Base-by-base conservation (phyloP, 1,139 yeast genomes). In the Hanseniaspora gamundiae region DNA sequence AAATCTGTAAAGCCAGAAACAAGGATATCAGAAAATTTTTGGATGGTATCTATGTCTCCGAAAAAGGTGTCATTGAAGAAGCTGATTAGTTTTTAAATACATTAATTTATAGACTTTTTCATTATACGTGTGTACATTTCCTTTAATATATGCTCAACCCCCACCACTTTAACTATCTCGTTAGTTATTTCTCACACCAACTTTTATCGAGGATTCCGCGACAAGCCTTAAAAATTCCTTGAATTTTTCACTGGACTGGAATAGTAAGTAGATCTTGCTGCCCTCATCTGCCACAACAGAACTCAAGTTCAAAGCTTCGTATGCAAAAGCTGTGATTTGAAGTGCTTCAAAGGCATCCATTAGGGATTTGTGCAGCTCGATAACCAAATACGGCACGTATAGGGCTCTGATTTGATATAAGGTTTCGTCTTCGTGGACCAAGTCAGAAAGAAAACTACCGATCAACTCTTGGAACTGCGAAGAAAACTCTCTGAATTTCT, bases 1-100 rank as follows among this genome's bases (percentile, higher is more conserved):
- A 80, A 33, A 78, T 79, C 73, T 88, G 97, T 78, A 82, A 94
- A 71, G 98, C 88, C 67, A 85, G 96, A 80, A 91, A 91, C 94
- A 93, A 93, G 88, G 99, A 93, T 91, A 91, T 93, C 88, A 87
- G 98, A 77, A 91, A 91, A 82, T 91, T 82, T 76, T 83, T 91
- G 80, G 98, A 91, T 74, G 98, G 98, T 87, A 88, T 91, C 76
- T 91, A 91, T 73, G 98, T 91, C 64, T 88, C 97, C 58, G 94
- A 85, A 76, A 84, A 85, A 74, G 95, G 95, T 66, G 77, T 91
- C 68, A 84, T 58, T 48, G 65, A 65, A 57, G 68, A 62, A 41
- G 58, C 58, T 28, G n/a, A n/a, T n/a, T n/a, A n/a, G n/a, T n/a
- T n/a, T n/a, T n/a, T n/a, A n/a, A n/a, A n/a, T n/a, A n/a, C n/a